Base-by-base conservation (phyloP, 176 grass and related monocot genomes). In the Carex littledalei region DNA sequence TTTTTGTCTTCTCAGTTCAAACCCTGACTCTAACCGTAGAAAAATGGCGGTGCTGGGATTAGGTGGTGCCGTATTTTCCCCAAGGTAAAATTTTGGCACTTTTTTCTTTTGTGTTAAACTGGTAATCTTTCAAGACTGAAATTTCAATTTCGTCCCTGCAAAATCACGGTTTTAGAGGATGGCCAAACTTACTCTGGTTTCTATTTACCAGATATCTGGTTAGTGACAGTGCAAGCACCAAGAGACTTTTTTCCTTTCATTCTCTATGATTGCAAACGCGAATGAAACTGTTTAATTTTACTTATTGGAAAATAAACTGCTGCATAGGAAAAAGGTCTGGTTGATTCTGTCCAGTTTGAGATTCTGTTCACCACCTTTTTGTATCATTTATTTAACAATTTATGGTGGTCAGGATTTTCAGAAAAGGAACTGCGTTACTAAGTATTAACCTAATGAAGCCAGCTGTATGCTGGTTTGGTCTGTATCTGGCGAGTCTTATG, bases 41-140 rank as follows among this genome's bases (percentile, higher is more conserved):
- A 49, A 53, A 34, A 89, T 89, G 88, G 77, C 67, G 16, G 67
- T 76, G 63, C 78, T 89, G 18, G 88, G 88, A 78, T 57, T 89
- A 18, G 68, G 80, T 17, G 49, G 56, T 22, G 79, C 45, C 66
- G 20, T 80, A 13, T 78, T 58, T 43, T 6, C 55, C n/a, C 67
- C 84, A 45, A 86, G 88, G 88, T 89, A 56, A 66, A 14, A 26
- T 37, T 61, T 58, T 71, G 1, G 14, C 77, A 35, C 65, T 59
- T 66, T 52, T 52, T 20, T 47, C 21, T 78, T 85, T 76, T n/a
- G 3, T 84, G 11, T 26, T 73, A 9, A 57, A 71, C 63, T 73
- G 2, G 18, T 84, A 71, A 57, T 20, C 6, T 59, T n/a, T 76
- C 26, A 6, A 24, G 16, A 65, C 71, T 7, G 20, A 13, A 13